A percentile compares a stretch with the other conserved stretches of the same genome.
Conservation (phyloP, 2,329 filamentous ascomycete genomes). For the Calonectria montana region DNA sequence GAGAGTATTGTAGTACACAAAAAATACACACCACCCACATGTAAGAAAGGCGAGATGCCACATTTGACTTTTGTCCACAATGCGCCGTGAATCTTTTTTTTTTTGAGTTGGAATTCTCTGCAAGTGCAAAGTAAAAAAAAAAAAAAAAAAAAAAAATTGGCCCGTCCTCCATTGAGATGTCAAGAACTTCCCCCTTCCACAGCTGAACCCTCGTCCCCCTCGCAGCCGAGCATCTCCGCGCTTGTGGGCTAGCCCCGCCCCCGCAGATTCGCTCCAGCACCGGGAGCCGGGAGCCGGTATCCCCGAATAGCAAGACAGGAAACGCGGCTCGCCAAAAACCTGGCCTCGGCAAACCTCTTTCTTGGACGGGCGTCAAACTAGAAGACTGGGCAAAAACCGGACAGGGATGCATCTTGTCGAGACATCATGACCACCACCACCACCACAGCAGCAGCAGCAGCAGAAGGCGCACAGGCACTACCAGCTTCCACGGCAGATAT, state of each 20-base stretch:
- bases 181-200: background rate
- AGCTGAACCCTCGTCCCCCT: background rate
- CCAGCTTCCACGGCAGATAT: background rate
- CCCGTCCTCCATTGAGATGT: background rate
- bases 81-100: background rate
- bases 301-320: constrained; percentile 13
- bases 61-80: background rate
- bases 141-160: background rate
- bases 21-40: background rate
- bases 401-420: background rate
- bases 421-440: constrained; percentile 9
- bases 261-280: constrained; percentile 8
- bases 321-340: constrained; percentile 4
- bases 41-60: background rate
- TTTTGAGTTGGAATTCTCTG: background rate
- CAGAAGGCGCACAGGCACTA: background rate
- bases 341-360: constrained; percentile 12
- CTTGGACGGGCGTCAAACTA: background rate
- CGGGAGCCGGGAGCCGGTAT: constrained; percentile 20
- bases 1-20: constrained; percentile 4
- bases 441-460: background rate
- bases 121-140: background rate
- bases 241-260: constrained; percentile 2
- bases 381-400: background rate
- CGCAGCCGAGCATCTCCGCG: constrained; percentile 5